Evolutionary conservation across 2,329 filamentous ascomycete species (phyloP).

Genomic region (Magnaporthiopsis incrustans): DNA sequence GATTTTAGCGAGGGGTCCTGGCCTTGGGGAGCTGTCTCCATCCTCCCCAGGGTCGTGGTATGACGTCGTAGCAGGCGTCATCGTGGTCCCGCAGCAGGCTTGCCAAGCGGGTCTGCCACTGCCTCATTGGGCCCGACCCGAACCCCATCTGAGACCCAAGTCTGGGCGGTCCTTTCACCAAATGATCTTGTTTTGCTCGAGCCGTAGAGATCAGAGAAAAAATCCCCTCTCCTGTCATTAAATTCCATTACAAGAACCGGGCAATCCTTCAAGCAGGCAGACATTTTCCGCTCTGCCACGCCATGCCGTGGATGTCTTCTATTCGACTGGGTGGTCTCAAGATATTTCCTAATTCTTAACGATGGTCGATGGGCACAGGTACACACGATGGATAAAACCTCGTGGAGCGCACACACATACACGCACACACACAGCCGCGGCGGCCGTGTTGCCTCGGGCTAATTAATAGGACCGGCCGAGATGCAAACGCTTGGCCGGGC

Average conservation of each 20-base stretch:
- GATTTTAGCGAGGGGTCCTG: conserved; percentile 1
- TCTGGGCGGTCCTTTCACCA: no score
- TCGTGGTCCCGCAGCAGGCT: conserved; percentile 4
- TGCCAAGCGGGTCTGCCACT: neutral
- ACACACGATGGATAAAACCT: neutral
- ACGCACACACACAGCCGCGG: no score
- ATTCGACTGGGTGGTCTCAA: no score
- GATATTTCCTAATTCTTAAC: no score
- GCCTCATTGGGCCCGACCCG: neutral
- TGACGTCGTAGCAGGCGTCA: conserved; percentile 8
- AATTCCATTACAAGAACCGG: no score
- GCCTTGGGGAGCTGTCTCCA: neutral
- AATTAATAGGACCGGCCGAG: neutral
- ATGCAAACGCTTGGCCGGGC: neutral
- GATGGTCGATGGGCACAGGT: no score
- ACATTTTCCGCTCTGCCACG: no score
- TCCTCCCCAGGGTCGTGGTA: neutral
- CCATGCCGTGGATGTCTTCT: no score
- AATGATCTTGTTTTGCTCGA: neutral
- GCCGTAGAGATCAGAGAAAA: no score
- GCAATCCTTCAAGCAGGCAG: neutral
- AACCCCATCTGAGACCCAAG: neutral
- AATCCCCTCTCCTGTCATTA: no score
- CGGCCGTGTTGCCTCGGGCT: neutral
- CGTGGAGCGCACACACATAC: neutral